Evolutionary conservation across 2,329 filamentous ascomycete genomes (phyloP), one percentile per base, ranked within the genome.

Genomic region (Venturia aucupariae): DNA sequence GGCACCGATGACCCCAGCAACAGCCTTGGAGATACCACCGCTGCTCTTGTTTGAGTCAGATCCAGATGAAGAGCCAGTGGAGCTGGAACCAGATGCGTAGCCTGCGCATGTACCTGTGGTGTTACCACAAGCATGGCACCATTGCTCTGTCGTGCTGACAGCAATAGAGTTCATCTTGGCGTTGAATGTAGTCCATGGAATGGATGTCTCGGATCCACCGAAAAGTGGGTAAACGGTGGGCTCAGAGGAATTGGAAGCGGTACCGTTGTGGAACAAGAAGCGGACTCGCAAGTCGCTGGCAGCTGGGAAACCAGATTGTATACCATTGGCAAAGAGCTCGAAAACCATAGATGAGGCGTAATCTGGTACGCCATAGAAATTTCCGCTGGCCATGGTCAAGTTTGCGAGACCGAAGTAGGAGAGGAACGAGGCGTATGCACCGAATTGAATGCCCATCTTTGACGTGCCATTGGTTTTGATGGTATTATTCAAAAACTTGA

Each of bases 331-430:
- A 69, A 86, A 82, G 27, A 82, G 82, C 79, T 96, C 92, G 73
- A 95, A 92, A 6, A 81, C 81, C 84, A 96, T 90, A 68, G 86
- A 86, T 2, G 87, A 88, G 5, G 91, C 91, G 71, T 96, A 96
- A 77, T 92, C 87, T n/a, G 88, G 86, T 15, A 96, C 79, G 64
- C 89, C 89, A 66, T 78, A 86, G 78, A 96, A 96, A 73, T 89
- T 78, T 0, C 76, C 69, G 65, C 80, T 83, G 1, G 77, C 81
- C 15, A 75, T 67, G 1, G 72, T 70, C 8, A 87, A 74, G 65
- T 82, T 76, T 1, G 81, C 76, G 22, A 87, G 80, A 27, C 84
- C 84, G 72, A 87, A 86, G 76, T 85, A 86, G 2, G 83, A 83
- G 48, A 82, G 71, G 72, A 86, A 86, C 32, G 80, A 81, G 5